Percentiles rank a stretch among this genome's conserved stretches.
These are phyloP conservation scores for Penicillium sp. DNA, from an alignment of 2,329 filamentous ascomycete species.

Conservation along the genomic window DNA sequence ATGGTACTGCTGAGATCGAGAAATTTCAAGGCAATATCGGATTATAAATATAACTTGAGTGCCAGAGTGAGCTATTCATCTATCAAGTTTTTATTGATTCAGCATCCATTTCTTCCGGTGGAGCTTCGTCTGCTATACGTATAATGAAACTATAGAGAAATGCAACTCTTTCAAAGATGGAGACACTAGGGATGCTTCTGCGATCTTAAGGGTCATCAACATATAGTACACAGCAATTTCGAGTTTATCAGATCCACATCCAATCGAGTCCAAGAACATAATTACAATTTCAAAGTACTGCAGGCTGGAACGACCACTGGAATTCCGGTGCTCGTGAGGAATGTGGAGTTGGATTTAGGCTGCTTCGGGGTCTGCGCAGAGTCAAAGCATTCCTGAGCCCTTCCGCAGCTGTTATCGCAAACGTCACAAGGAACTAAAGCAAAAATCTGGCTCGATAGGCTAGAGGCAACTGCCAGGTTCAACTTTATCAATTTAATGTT, in stretches of 20 bases:
- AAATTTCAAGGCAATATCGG: constrained; percentile 1
- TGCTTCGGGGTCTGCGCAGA: background rate
- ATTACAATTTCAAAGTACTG: background rate
- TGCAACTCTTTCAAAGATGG: too few species aligned
- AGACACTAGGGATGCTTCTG: too few species aligned
- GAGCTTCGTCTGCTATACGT: too few species aligned
- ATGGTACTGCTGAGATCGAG: constrained; percentile 20
- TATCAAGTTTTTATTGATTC: too few species aligned
- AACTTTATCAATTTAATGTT: background rate
- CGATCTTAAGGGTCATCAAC: background rate
- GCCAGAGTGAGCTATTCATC: too few species aligned
- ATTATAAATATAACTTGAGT: background rate
- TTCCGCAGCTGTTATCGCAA: background rate
- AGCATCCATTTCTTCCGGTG: too few species aligned
- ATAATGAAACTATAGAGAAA: too few species aligned
- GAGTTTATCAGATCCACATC: background rate
- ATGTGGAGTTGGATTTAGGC: background rate
- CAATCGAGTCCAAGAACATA: too few species aligned
- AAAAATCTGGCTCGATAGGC: background rate
- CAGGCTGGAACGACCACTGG: constrained; percentile 1
- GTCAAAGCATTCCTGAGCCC: background rate
- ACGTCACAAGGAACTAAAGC: background rate
- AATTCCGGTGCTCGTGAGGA: constrained; percentile 10
- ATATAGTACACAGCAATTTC: background rate
- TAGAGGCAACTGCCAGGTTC: background rate